Evolutionary conservation across 345 rosid genomes (phyloP).

Genomic region (Populus nigra): DNA sequence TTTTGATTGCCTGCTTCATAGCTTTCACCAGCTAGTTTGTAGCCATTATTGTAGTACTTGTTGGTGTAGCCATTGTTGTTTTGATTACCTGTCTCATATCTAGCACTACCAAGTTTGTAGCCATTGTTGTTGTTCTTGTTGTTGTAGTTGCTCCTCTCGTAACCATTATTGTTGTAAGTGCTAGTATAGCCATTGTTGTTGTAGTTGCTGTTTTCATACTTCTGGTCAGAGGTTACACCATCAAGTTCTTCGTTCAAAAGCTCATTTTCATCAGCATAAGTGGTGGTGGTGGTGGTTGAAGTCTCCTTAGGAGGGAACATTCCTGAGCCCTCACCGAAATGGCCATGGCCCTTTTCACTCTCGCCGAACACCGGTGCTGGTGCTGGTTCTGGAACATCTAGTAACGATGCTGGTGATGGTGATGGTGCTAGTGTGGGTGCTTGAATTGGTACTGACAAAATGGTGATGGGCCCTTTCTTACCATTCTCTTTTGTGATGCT

Average conservation of each 20-base stretch:
- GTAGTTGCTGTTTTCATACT: conserved; percentile 21
- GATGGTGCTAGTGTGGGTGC: conserved; percentile 3
- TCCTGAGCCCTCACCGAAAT: conserved; percentile 45
- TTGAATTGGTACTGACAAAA: conserved; percentile 9
- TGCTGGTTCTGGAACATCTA: background rate
- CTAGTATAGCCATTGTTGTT: conserved; percentile 12
- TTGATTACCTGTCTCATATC: conserved; percentile 19
- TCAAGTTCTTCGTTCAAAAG: conserved; percentile 39
- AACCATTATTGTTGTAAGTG: conserved; percentile 11
- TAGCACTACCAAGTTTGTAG: background rate
- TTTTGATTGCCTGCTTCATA: too few relatives aligned
- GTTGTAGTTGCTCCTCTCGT: conserved; percentile 1
- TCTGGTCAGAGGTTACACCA: conserved; percentile 22
- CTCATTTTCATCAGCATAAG: conserved; percentile 24
- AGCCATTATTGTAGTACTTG: conserved; percentile 11
- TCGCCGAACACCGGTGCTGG: conserved; percentile 6
- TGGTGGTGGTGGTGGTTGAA: conserved; percentile 16
- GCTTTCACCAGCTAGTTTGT: too few relatives aligned
- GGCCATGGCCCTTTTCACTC: conserved; percentile 37
- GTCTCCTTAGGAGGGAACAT: conserved; percentile 39
- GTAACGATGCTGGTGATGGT: background rate
- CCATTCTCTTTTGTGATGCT: conserved; percentile 16
- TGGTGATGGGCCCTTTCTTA: background rate
- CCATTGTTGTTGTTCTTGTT: conserved; percentile 1
- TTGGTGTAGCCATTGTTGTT: conserved; percentile 5